These are phyloP conservation scores for Teratosphaeriaceae sp. DNA, from an alignment of 2,329 filamentous ascomycete genomes.

Conservation along the genomic window DNA sequence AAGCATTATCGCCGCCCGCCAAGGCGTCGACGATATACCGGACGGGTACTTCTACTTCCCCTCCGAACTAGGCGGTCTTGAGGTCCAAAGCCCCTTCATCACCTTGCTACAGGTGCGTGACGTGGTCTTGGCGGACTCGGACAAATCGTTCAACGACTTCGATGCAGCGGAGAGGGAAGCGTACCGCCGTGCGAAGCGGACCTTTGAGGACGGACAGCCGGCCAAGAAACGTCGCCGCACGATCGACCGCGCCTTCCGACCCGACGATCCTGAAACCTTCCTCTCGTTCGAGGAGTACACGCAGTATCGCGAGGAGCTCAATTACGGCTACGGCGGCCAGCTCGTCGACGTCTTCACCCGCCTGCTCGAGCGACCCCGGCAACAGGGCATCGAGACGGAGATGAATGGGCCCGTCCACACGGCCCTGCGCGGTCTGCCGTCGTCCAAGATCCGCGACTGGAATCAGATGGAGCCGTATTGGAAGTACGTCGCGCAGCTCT, in stretches of 20 bases:
- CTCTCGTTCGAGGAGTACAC: slow-evolving; percentile 2
- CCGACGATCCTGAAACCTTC: slow-evolving; percentile 2
- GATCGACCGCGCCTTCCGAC: not conserved
- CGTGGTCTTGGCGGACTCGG: not conserved
- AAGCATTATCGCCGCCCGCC: slow-evolving; percentile 1
- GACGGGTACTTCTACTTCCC: slow-evolving; percentile 7
- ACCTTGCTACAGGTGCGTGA: slow-evolving; percentile 1
- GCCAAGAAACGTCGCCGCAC: not conserved
- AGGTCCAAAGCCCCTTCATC: slow-evolving; percentile 4
- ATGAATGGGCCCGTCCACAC: not conserved
- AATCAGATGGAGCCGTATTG: slow-evolving; percentile 2
- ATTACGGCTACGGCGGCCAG: not conserved
- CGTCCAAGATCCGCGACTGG: not conserved
- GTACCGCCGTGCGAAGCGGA: not conserved
- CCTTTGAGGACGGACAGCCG: slow-evolving; percentile 1
- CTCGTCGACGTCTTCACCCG: not conserved
- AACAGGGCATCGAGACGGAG: not conserved
- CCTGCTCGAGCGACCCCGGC: slow-evolving; percentile 1
- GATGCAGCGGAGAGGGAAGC: not conserved
- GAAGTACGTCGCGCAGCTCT: slow-evolving; percentile 4
- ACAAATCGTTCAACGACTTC: slow-evolving; percentile 1
- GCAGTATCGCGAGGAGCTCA: slow-evolving; percentile 1
- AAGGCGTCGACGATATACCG: slow-evolving; percentile 1
- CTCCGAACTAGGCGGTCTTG: slow-evolving; percentile 1
- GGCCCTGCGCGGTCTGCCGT: not conserved